These are phyloP conservation scores for Solanum okadae DNA, from an alignment of 257 asterid species.

Conservation along the genomic window DNA sequence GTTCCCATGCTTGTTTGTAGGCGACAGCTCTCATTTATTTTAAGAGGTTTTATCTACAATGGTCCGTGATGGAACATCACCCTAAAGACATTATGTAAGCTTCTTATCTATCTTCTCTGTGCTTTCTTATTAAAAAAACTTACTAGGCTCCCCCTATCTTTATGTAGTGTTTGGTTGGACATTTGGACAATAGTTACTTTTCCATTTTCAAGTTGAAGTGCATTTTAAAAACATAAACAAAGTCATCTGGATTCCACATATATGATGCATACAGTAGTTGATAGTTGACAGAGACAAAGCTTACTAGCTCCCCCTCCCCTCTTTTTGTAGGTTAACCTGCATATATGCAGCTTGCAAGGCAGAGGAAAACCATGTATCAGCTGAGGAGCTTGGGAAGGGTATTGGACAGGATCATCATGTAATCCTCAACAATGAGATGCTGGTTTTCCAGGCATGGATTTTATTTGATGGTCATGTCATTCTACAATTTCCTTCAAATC, in stretches of 20 bases:
- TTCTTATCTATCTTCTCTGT: conserved; percentile 9
- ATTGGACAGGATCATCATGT: conserved; percentile 88
- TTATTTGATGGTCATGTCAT: not conserved
- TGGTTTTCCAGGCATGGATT: conserved; percentile 82
- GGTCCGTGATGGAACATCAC: conserved; percentile 99
- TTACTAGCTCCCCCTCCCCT: not conserved
- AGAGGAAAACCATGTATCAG: conserved; percentile 96
- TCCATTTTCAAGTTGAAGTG: not conserved
- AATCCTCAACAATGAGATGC: conserved; percentile 87
- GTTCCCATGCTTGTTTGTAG: conserved; percentile 35
- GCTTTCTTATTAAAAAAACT: not conserved
- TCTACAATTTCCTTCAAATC: not conserved
- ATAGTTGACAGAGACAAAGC: not conserved
- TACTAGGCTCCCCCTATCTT: not conserved
- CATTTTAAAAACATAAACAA: not conserved
- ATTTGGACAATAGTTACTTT: not conserved
- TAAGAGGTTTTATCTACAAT: conserved; percentile 89
- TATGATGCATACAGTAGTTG: not conserved
- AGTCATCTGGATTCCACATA: not conserved
- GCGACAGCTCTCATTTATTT: conserved; percentile 94
- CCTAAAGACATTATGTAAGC: conserved; percentile 89
- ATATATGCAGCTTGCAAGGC: conserved; percentile 96
- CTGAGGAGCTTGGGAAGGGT: conserved; percentile 99
- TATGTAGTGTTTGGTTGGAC: not conserved
- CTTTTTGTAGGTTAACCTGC: conserved; percentile 76